These are phyloP conservation scores for Bacidia rubella DNA, from an alignment of 495 filamentous ascomycete species.

Conservation along the genomic window DNA sequence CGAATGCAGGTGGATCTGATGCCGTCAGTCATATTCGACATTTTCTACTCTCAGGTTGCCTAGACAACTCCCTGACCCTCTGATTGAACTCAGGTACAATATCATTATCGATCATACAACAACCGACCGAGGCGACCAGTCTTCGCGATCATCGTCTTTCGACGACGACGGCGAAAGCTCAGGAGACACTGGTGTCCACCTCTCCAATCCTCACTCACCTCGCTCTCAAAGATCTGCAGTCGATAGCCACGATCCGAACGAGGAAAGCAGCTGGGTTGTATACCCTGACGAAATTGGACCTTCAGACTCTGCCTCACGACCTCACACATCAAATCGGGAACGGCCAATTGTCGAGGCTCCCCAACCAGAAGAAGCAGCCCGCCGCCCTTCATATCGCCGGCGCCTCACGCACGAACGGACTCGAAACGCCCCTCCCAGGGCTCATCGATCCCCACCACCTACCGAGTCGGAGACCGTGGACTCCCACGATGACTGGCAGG, in stretches of 20 bases:
- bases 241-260: slow-evolving; percentile 42
- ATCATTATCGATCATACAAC: slow-evolving; percentile 33
- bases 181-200: slow-evolving; percentile 34
- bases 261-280: slow-evolving; percentile 33
- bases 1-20: slow-evolving; percentile 7
- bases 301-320: slow-evolving; percentile 68
- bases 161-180: slow-evolving; percentile 40
- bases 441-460: slow-evolving; percentile 37
- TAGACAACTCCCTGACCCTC: slow-evolving; percentile 3
- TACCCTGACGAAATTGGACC: slow-evolving; percentile 59
- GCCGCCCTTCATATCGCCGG: slow-evolving; percentile 30
- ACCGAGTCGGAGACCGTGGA: slow-evolving; percentile 41
- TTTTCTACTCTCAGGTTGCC: not conserved
- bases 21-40: slow-evolving; percentile 15
- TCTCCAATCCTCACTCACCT: slow-evolving; percentile 13
- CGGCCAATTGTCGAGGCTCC: slow-evolving; percentile 25
- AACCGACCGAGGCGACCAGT: slow-evolving; percentile 12
- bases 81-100: slow-evolving; percentile 29
- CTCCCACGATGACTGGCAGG: slow-evolving; percentile 37
- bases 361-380: slow-evolving; percentile 26
- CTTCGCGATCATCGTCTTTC: slow-evolving; percentile 19
- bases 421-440: slow-evolving; percentile 21
- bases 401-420: slow-evolving; percentile 29
- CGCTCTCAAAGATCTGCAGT: slow-evolving; percentile 28
- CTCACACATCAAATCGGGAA: slow-evolving; percentile 37